Conservation (phyloP, 345 rosid species). For the Luvunga scandens region DNA sequence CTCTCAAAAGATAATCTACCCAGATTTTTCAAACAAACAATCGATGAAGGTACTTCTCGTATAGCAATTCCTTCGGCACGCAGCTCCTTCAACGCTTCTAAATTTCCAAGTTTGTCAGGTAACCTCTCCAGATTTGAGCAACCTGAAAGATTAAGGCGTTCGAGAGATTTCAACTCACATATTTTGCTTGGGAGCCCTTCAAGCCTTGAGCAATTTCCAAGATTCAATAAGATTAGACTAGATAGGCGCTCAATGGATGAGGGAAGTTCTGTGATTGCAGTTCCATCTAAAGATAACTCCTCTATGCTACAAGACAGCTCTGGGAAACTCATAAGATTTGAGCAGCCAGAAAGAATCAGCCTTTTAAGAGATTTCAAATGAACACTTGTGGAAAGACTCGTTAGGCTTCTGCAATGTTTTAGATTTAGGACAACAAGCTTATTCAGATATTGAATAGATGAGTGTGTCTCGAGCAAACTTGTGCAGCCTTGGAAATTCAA, state of each 20-base stretch:
- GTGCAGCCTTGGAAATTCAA: too few relatives aligned
- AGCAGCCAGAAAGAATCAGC: too few relatives aligned
- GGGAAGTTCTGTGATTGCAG: neutral
- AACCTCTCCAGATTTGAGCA: neutral
- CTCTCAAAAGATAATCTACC: neutral
- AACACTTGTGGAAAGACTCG: too few relatives aligned
- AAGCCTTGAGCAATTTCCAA: neutral
- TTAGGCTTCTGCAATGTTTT: too few relatives aligned
- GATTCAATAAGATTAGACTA: neutral
- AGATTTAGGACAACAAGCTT: too few relatives aligned
- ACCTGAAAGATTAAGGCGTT: neutral
- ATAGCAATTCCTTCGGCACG: neutral
- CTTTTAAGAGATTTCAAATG: too few relatives aligned
- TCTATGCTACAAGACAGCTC: too few relatives aligned
- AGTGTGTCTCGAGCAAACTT: neutral
- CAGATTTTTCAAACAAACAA: neutral
- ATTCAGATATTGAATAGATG: neutral
- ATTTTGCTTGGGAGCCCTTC: neutral
- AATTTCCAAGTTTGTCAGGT: neutral
- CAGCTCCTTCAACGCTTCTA: neutral
- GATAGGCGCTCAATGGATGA: neutral
- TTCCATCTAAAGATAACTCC: neutral
- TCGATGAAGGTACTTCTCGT: neutral
- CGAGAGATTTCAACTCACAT: neutral
- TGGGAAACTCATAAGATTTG: too few relatives aligned